Percentiles rank a stretch among this genome's conserved stretches.
Evolutionary conservation across 768 basidiomycete species (phyloP).

Genomic region (Sporobolomyces roseus): DNA sequence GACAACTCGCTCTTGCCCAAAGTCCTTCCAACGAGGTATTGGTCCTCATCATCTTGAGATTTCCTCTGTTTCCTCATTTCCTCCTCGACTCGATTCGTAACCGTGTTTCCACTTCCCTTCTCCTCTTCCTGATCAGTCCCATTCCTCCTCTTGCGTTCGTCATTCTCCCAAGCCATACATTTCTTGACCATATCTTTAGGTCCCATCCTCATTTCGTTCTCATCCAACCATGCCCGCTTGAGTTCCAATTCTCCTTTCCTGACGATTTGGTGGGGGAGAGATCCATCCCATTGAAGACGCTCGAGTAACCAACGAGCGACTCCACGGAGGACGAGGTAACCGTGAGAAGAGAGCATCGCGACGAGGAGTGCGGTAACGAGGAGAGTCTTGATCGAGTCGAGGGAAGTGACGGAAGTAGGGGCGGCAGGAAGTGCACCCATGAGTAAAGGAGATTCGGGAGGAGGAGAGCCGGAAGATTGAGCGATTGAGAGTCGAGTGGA

Average conservation of each 20-base stretch:
- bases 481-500: slow-evolving; percentile 29
- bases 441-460: slow-evolving; percentile 12
- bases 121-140: background rate
- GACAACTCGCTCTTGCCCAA: slow-evolving; percentile 1
- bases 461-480: slow-evolving; percentile 11
- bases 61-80: background rate
- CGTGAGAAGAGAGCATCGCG: slow-evolving; percentile 79
- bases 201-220: slow-evolving; percentile 22
- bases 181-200: slow-evolving; percentile 21
- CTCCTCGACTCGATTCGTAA: slow-evolving; percentile 9
- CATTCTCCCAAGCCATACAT: slow-evolving; percentile 16
- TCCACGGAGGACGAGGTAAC: slow-evolving; percentile 65
- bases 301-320: slow-evolving; percentile 67
- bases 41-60: background rate
- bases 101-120: slow-evolving; percentile 5
- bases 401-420: slow-evolving; percentile 21
- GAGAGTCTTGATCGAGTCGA: slow-evolving; percentile 41
- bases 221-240: slow-evolving; percentile 42
- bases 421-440: slow-evolving; percentile 32
- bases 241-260: slow-evolving; percentile 59
- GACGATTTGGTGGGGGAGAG: slow-evolving; percentile 61
- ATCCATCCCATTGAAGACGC: slow-evolving; percentile 71
- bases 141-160: slow-evolving; percentile 7
- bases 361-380: slow-evolving; percentile 65
- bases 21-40: slow-evolving; percentile 9